These are phyloP conservation scores for Naganishia liquefaciens DNA, from an alignment of 1,284 basidiomycete species.

Conservation along the genomic window DNA sequence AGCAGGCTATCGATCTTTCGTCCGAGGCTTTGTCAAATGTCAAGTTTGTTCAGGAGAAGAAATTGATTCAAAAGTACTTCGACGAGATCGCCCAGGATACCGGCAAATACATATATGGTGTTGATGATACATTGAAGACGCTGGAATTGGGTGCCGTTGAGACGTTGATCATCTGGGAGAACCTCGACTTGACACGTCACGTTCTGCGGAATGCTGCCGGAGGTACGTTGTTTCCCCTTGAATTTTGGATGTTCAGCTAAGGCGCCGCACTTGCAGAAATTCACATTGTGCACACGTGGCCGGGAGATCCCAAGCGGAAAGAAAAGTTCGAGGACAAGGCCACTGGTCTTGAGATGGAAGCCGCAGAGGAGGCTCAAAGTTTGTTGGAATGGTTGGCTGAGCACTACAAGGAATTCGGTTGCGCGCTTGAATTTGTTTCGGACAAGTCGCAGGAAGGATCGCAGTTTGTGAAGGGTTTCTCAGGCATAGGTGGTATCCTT, in stretches of 20 bases:
- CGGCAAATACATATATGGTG: conserved; percentile 96
- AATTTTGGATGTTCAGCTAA: not conserved
- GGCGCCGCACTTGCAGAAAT: conserved; percentile 63
- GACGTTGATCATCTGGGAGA: conserved; percentile 98
- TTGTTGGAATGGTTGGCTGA: conserved; percentile 98
- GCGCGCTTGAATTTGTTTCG: conserved; percentile 74
- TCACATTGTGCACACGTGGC: conserved; percentile 71
- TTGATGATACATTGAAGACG: conserved; percentile 95
- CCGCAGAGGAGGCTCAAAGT: conserved; percentile 71
- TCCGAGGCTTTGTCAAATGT: conserved; percentile 95
- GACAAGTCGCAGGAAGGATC: conserved; percentile 88
- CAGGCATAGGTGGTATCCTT: conserved; percentile 92
- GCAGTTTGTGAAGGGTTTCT: conserved; percentile 98
- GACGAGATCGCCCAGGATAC: conserved; percentile 99
- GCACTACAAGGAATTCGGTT: conserved; percentile 96
- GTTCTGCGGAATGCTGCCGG: conserved; percentile 84
- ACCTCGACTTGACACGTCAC: conserved; percentile 83
- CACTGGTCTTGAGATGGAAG: conserved; percentile 95
- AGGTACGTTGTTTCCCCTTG: conserved; percentile 59
- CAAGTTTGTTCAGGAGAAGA: conserved; percentile 99
- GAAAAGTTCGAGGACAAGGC: conserved; percentile 94
- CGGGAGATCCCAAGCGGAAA: conserved; percentile 68
- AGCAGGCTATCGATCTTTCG: conserved; percentile 95
- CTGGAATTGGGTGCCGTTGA: conserved; percentile 96
- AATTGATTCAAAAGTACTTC: conserved; percentile 80